These are phyloP conservation scores for Fagopyrum esculentum DNA, from an alignment of 148 eudicot genomes.

Conservation along the genomic window DNA sequence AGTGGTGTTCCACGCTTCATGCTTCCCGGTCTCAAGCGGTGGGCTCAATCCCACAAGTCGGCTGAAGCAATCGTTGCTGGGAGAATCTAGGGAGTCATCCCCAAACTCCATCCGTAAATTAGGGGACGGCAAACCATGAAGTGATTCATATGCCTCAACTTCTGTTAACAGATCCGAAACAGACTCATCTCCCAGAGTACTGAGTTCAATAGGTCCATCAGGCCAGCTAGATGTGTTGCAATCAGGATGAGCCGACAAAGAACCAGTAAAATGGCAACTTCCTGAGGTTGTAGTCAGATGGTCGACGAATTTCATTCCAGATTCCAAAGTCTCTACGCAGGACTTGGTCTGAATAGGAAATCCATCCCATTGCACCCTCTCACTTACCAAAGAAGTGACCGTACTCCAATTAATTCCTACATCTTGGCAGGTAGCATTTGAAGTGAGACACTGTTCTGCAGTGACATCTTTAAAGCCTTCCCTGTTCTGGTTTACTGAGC, in stretches of 20 bases:
- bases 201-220: conserved; percentile 65
- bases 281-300: conserved; percentile 21
- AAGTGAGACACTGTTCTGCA: conserved; percentile 24
- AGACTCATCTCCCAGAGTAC: conserved; percentile 79
- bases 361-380: conserved; percentile 51
- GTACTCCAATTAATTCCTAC: conserved; percentile 57
- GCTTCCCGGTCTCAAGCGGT: conserved; percentile 40
- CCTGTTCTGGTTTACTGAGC: conserved; percentile 26
- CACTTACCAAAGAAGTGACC: conserved; percentile 44
- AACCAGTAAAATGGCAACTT: conserved; percentile 28
- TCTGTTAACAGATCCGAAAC: conserved; percentile 91
- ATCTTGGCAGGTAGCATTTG: conserved; percentile 33
- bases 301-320: conserved; percentile 40
- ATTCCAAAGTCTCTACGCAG: conserved; percentile 17
- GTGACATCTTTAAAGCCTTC: conserved; percentile 22
- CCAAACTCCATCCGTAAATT: conserved; percentile 56
- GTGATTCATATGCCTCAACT: conserved; percentile 95
- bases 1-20: conserved; percentile 45
- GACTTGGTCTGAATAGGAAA: conserved; percentile 41
- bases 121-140: conserved; percentile 56
- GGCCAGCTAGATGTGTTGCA: conserved; percentile 52
- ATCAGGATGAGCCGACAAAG: conserved; percentile 31
- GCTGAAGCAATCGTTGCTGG: conserved; percentile 55
- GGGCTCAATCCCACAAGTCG: conserved; percentile 59
- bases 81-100: conserved; percentile 52